Evolutionary conservation across 495 filamentous ascomycete genomes (phyloP).

Genomic region (Penicillium psychrofluorescens): DNA sequence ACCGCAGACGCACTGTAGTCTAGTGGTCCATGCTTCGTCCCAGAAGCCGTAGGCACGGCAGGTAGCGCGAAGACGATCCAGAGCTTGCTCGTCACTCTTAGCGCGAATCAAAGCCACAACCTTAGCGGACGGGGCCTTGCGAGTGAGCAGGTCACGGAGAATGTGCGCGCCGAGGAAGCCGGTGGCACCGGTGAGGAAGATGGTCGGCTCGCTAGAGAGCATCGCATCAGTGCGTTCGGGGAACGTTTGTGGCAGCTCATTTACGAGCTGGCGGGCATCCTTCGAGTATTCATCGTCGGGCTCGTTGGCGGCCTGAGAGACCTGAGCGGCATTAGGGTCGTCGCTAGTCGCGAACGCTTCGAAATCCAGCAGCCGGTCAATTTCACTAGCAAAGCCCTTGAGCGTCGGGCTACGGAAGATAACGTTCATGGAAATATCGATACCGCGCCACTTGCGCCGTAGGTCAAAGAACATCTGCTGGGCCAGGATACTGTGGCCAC

Average conservation of each 20-base stretch:
- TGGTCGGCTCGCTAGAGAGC: conserved; percentile 38
- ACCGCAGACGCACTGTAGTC: conserved; percentile 61
- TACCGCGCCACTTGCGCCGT: conserved; percentile 51
- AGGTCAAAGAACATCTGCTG: conserved; percentile 76
- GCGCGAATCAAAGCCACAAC: conserved; percentile 77
- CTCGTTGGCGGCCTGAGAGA: conserved; percentile 16
- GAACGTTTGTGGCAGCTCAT: conserved; percentile 38
- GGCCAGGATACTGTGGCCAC: conserved; percentile 81
- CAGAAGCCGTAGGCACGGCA: conserved; percentile 68
- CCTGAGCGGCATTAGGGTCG: conserved; percentile 17
- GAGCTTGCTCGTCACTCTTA: conserved; percentile 42
- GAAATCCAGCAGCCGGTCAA: conserved; percentile 54
- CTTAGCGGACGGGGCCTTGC: conserved; percentile 47
- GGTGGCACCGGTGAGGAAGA: conserved; percentile 86
- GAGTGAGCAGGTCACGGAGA: conserved; percentile 62
- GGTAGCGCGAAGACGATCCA: conserved; percentile 40
- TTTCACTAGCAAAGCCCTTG: conserved; percentile 61
- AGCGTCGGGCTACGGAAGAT: conserved; percentile 75
- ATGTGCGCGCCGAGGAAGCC: conserved; percentile 87
- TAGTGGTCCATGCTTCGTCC: conserved; percentile 58
- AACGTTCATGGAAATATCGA: conserved; percentile 65
- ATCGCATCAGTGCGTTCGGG: conserved; percentile 18
- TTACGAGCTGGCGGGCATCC: conserved; percentile 53
- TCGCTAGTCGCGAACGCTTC: conserved; percentile 27
- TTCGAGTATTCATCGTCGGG: conserved; percentile 56